phyloP scores from a whole-genome alignment of 2,329 filamentous ascomycete genomes.

The Didymella segeticola region DNA sequence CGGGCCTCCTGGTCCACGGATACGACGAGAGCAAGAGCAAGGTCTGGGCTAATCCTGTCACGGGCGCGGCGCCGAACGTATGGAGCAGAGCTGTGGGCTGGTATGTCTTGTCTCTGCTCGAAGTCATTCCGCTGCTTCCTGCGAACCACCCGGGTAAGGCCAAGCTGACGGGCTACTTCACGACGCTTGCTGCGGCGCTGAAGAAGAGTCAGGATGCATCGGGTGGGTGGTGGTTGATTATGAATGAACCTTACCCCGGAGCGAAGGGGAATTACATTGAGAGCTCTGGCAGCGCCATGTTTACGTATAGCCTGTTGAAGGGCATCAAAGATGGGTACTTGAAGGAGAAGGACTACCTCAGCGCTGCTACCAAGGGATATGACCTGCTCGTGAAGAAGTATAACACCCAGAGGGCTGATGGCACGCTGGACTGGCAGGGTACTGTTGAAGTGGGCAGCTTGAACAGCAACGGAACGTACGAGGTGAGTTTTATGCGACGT shows the following conservation, averaged over 20 bases:
- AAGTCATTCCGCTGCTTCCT: conserved; percentile 54
- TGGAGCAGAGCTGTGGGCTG: conserved; percentile 35
- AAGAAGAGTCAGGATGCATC: conserved; percentile 48
- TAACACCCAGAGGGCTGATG: conserved; percentile 51
- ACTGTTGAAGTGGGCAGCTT: conserved; percentile 59
- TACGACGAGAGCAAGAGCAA: conserved; percentile 33
- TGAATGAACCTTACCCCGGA: conserved; percentile 54
- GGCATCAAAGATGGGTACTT: conserved; percentile 26
- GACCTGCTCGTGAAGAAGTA: conserved; percentile 50
- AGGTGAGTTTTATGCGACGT: conserved; percentile 45
- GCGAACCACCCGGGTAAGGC: conserved; percentile 37
- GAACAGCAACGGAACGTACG: conserved; percentile 54
- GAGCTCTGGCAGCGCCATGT: conserved; percentile 62
- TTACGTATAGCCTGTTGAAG: conserved; percentile 30
- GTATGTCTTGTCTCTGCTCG: conserved; percentile 45
- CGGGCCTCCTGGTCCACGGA: conserved; percentile 29
- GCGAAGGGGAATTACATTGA: conserved; percentile 63
- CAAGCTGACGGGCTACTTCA: conserved; percentile 47
- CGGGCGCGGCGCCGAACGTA: conserved; percentile 32
- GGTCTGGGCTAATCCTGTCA: conserved; percentile 31
- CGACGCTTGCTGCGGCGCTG: conserved; percentile 48
- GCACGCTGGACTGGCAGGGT: conserved; percentile 56
- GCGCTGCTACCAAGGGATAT: conserved; percentile 50
- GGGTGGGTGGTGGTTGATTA: conserved; percentile 64
- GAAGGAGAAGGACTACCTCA: conserved; percentile 36